A percentile compares a stretch with the other conserved stretches of the same genome.
phyloP scores from a whole-genome alignment of 805 yeast genomes.

The Wickerhamiella allomyrinae region DNA sequence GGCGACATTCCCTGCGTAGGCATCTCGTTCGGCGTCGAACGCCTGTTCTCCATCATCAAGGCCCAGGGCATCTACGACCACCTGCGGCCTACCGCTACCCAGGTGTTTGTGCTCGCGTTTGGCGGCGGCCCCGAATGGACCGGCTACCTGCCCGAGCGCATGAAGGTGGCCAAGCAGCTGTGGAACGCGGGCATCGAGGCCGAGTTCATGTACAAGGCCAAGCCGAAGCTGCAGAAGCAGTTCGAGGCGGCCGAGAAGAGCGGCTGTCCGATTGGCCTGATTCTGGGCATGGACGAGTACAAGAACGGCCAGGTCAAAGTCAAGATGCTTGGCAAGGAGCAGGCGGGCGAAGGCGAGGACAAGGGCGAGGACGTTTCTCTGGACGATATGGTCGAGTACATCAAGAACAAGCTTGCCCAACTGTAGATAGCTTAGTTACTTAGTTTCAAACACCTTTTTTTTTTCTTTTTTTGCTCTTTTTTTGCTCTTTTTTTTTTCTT shows the following conservation, averaged over 20 bases:
- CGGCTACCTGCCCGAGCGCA: conserved; percentile 84
- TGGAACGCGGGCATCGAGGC: conserved; percentile 86
- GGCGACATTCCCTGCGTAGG: conserved; percentile 92
- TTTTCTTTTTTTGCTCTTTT: too few relatives aligned
- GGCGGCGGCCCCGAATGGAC: conserved; percentile 97
- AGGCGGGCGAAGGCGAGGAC: conserved; percentile 68
- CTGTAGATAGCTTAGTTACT: too few relatives aligned
- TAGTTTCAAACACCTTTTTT: too few relatives aligned
- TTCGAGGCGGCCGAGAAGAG: conserved; percentile 94
- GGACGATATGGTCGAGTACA: conserved; percentile 42
- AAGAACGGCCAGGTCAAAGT: conserved; percentile 70
- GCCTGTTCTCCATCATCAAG: conserved; percentile 79
- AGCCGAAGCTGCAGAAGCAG: conserved; percentile 90
- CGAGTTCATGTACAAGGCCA: conserved; percentile 82
- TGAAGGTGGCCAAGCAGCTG: conserved; percentile 64
- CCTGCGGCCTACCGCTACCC: conserved; percentile 75
- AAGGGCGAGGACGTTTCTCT: conserved; percentile 68
- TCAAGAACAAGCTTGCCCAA: conserved; percentile 35
- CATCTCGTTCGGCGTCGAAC: conserved; percentile 91
- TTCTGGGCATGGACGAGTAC: conserved; percentile 89
- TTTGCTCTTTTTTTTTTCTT: too few relatives aligned
- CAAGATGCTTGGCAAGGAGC: conserved; percentile 81
- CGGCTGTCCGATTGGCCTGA: conserved; percentile 82
- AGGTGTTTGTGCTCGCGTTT: conserved; percentile 92
- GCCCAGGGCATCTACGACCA: conserved; percentile 52